Percentiles rank a stretch among this genome's conserved stretches.
These are phyloP conservation scores for Digitaria exilis DNA, from an alignment of 202 grass and related monocot genomes.

Conservation along the genomic window DNA sequence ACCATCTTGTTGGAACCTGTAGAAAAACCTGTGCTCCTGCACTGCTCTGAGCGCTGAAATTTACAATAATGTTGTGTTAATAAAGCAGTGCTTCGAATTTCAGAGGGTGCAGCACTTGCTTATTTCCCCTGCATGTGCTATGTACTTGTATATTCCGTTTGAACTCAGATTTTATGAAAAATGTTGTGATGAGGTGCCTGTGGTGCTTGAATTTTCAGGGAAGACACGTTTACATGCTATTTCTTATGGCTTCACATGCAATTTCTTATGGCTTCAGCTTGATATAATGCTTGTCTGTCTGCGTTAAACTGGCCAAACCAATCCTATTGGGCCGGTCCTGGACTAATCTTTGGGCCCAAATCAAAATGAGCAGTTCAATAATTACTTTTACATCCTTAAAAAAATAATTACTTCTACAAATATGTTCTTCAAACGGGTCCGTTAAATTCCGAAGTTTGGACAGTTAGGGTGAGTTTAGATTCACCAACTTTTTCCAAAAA, in stretches of 20 bases:
- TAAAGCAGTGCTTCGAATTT: slow-evolving; percentile 31
- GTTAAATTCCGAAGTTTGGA: too few relatives aligned
- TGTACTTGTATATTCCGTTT: slow-evolving; percentile 33
- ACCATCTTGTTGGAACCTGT: not conserved
- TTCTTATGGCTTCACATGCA: too few relatives aligned
- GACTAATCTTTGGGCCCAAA: too few relatives aligned
- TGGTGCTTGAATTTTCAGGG: not conserved
- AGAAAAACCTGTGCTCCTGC: not conserved
- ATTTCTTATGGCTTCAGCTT: not conserved
- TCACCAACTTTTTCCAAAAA: too few relatives aligned
- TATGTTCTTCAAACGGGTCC: too few relatives aligned
- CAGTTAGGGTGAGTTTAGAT: too few relatives aligned
- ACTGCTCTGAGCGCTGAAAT: slow-evolving; percentile 12
- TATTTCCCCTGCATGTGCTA: slow-evolving; percentile 13
- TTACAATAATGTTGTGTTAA: slow-evolving; percentile 29
- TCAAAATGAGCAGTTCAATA: too few relatives aligned
- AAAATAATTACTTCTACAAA: too few relatives aligned
- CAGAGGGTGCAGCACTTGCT: not conserved
- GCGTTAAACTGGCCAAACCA: too few relatives aligned
- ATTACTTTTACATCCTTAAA: too few relatives aligned
- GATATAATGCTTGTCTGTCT: not conserved
- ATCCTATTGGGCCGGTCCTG: too few relatives aligned
- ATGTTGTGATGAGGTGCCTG: not conserved
- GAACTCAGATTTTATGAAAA: not conserved
- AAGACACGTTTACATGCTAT: not conserved